A percentile compares a stretch with the other conserved stretches of the same genome.
phyloP scores from a whole-genome alignment of 2,329 filamentous ascomycete species.

The Trichoderma harzianum region DNA sequence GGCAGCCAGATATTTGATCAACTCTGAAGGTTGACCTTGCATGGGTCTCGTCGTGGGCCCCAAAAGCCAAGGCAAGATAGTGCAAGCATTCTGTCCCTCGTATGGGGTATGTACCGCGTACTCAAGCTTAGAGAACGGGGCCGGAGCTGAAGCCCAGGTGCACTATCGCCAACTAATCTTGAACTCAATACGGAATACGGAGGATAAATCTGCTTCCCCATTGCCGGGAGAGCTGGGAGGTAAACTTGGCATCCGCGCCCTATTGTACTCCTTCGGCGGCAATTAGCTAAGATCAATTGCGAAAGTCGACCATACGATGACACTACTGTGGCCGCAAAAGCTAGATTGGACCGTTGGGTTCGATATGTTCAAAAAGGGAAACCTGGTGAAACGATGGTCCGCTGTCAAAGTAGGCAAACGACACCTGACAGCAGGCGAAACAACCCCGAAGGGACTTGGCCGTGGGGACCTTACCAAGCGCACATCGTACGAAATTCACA shows the following conservation, averaged over 20 bases:
- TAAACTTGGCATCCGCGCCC: background rate
- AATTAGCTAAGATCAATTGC: background rate
- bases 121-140: background rate
- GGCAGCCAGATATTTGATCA: background rate
- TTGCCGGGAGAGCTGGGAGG: background rate
- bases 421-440: background rate
- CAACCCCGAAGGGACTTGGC: background rate
- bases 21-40: background rate
- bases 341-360: background rate
- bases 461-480: background rate
- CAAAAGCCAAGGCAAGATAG: background rate
- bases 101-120: no score
- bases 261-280: background rate
- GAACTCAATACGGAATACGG: background rate
- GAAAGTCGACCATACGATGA: background rate
- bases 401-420: background rate
- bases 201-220: background rate
- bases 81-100: background rate
- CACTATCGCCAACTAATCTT: background rate
- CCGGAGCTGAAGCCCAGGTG: background rate
- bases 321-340: background rate
- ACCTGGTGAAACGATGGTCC: background rate
- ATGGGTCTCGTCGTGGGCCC: background rate
- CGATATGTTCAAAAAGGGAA: background rate
- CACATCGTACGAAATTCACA: background rate